A percentile compares a stretch with the other conserved stretches of the same genome.
Evolutionary conservation across 2,329 filamentous ascomycete genomes (phyloP).

Genomic region (Botrytis medusae): DNA sequence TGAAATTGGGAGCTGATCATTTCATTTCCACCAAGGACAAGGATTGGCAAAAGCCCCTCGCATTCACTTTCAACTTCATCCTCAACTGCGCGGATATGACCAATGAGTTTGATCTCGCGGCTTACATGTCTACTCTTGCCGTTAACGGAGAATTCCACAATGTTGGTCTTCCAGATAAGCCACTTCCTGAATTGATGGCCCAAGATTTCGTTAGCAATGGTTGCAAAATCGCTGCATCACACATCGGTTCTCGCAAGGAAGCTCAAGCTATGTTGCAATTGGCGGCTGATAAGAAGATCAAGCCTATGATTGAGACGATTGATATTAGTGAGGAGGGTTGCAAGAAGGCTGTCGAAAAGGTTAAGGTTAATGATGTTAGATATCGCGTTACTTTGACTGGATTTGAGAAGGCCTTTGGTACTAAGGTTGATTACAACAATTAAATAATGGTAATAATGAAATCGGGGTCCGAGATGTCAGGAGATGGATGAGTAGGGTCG

Average conservation of each 20-base stretch:
- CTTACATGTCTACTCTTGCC: slow-evolving; percentile 61
- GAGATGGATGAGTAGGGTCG: neutral
- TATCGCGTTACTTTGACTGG: slow-evolving; percentile 71
- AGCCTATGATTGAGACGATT: slow-evolving; percentile 53
- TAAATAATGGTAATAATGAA: neutral
- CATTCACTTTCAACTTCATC: slow-evolving; percentile 57
- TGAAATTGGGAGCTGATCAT: slow-evolving; percentile 60
- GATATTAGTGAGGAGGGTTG: slow-evolving; percentile 47
- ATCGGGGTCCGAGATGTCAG: neutral
- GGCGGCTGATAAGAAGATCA: slow-evolving; percentile 57
- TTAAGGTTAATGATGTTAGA: slow-evolving; percentile 69
- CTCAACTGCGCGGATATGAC: slow-evolving; percentile 61
- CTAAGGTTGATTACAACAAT: slow-evolving; percentile 20
- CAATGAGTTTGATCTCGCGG: slow-evolving; percentile 42
- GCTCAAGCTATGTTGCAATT: slow-evolving; percentile 62
- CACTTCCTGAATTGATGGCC: slow-evolving; percentile 53
- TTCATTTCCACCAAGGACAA: slow-evolving; percentile 57
- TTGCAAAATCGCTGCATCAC: slow-evolving; percentile 47
- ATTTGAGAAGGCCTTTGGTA: slow-evolving; percentile 64
- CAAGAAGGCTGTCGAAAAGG: slow-evolving; percentile 66
- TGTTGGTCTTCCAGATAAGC: slow-evolving; percentile 63
- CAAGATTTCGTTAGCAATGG: slow-evolving; percentile 59
- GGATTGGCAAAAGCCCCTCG: slow-evolving; percentile 58
- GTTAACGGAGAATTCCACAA: slow-evolving; percentile 63
- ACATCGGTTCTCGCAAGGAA: slow-evolving; percentile 47